Evolutionary conservation across 2,329 filamentous ascomycete genomes (phyloP).

Genomic region (Ascosphaera aggregata): DNA sequence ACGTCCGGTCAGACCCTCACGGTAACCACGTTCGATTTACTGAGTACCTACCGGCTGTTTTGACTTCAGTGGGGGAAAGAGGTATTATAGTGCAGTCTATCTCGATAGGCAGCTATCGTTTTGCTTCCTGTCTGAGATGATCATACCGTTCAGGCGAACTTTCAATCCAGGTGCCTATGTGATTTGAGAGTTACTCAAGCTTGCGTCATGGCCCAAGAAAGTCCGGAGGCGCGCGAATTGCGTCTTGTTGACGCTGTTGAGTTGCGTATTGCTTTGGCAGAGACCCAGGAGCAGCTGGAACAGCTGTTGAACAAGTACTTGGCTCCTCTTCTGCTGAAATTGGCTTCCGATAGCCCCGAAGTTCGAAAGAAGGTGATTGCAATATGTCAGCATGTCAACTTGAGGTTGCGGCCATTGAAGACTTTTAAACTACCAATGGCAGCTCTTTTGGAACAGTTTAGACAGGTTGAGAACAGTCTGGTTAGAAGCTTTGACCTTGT

Average conservation of each 20-base stretch:
- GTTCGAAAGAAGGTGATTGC: conserved; percentile 62
- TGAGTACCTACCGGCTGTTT: no score
- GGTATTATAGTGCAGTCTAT: no score
- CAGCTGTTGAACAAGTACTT: conserved; percentile 57
- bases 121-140: no score
- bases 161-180: no score
- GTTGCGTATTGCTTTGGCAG: conserved; percentile 58
- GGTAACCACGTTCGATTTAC: no score
- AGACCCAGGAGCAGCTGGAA: conserved; percentile 65
- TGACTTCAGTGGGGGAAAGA: no score
- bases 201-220: not conserved
- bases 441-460: conserved; percentile 75
- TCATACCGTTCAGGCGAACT: no score
- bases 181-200: no score
- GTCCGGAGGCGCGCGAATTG: conserved; percentile 42
- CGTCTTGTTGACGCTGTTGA: conserved; percentile 68
- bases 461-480: conserved; percentile 46
- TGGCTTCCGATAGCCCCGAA: conserved; percentile 52
- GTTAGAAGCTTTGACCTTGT: conserved; percentile 73
- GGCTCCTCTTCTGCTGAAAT: conserved; percentile 61
- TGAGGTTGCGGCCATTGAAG: conserved; percentile 32
- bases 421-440: conserved; percentile 60
- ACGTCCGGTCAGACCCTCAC: no score
- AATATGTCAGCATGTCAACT: conserved; percentile 49
- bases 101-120: no score